These are phyloP conservation scores for Fusarium xylarioides DNA, from an alignment of 2,329 filamentous ascomycete species.

Conservation along the genomic window DNA sequence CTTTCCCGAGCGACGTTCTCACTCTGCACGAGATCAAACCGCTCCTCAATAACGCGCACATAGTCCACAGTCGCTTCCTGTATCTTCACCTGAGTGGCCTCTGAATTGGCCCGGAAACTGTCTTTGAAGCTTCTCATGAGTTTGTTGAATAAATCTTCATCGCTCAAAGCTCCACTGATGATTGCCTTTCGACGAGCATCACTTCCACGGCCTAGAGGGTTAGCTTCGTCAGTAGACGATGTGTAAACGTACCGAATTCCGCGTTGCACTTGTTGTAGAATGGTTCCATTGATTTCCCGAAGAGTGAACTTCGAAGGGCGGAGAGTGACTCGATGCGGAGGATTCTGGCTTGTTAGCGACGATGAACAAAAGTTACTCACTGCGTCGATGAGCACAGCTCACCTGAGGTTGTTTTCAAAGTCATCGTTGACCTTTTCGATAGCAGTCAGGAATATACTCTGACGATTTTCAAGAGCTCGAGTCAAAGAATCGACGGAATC, in stretches of 20 bases:
- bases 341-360: constrained; percentile 38
- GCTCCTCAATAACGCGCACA: constrained; percentile 40
- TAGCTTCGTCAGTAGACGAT: not conserved
- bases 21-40: constrained; percentile 49
- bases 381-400: not conserved
- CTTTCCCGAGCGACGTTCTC: constrained; percentile 51
- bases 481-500: constrained; percentile 28
- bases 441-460: constrained; percentile 40
- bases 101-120: constrained; percentile 32
- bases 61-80: constrained; percentile 35
- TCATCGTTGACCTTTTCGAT: constrained; percentile 42
- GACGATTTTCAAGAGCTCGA: constrained; percentile 41
- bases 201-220: constrained; percentile 45
- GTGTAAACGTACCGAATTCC: constrained; percentile 44
- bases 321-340: constrained; percentile 49
- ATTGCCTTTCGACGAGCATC: constrained; percentile 47
- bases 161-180: constrained; percentile 43
- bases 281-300: constrained; percentile 49
- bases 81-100: constrained; percentile 30
- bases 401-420: constrained; percentile 30
- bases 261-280: constrained; percentile 46
- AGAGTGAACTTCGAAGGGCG: constrained; percentile 49
- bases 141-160: constrained; percentile 43
- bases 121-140: constrained; percentile 43
- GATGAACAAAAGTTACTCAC: not conserved